Conservation (phyloP, 2,329 filamentous ascomycete species). For the Graphium sp. region DNA sequence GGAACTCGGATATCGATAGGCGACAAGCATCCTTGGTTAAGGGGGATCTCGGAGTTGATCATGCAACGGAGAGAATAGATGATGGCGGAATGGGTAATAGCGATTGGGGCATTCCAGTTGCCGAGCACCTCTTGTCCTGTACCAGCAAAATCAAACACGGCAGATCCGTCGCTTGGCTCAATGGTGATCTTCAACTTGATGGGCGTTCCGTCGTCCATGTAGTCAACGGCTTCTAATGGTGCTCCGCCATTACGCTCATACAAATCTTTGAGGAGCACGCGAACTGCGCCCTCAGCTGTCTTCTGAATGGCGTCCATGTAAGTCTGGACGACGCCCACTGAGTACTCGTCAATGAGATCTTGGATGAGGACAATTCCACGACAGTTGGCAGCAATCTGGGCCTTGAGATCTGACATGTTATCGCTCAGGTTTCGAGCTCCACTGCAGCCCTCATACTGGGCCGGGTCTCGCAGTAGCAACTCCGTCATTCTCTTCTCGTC, state of each 20-base stretch:
- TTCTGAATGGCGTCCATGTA: conserved; percentile 8
- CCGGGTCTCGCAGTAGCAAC: conserved; percentile 56
- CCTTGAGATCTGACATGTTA: conserved; percentile 75
- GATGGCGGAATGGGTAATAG: conserved; percentile 38
- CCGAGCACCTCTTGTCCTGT: conserved; percentile 16
- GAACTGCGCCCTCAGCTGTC: conserved; percentile 7
- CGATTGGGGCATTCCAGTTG: conserved; percentile 17
- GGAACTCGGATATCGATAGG: conserved; percentile 64
- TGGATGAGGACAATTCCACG: conserved; percentile 67
- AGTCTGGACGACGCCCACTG: conserved; percentile 43
- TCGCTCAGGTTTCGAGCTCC: conserved; percentile 67
- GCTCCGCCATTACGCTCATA: conserved; percentile 45
- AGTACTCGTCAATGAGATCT: conserved; percentile 57
- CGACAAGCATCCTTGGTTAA: conserved; percentile 72
- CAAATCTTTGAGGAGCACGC: conserved; percentile 5
- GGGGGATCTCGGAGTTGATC: conserved; percentile 65
- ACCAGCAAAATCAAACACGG: conserved; percentile 18
- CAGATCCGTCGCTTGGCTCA: conserved; percentile 12
- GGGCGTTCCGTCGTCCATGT: conserved; percentile 18
- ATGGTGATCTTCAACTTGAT: conserved; percentile 15
- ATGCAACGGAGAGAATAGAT: conserved; percentile 74
- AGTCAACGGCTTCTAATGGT: conserved; percentile 29
- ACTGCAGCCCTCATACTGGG: conserved; percentile 57
- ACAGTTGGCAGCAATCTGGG: conserved; percentile 74
- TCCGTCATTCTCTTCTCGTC: conserved; percentile 62